These are phyloP conservation scores for Ustilago tritici DNA, from an alignment of 1,284 basidiomycete species.

Conservation along the genomic window DNA sequence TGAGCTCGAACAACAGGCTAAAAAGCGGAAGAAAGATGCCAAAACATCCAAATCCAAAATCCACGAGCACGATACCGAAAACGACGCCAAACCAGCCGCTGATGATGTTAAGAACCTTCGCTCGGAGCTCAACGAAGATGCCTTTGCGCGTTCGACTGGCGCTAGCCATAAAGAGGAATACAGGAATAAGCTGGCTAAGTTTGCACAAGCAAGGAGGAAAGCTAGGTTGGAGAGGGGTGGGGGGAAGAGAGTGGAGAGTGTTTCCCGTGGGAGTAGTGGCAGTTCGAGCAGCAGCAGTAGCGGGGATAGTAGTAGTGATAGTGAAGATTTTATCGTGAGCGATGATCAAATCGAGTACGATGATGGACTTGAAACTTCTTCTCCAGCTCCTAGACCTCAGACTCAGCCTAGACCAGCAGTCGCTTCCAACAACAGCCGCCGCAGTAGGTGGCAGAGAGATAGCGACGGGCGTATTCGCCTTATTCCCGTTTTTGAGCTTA, in stretches of 20 bases:
- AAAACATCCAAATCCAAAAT: conserved; percentile 3
- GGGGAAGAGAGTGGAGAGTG: background rate
- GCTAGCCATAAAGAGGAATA: conserved; percentile 39
- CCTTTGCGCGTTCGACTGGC: conserved; percentile 45
- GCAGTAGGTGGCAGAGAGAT: conserved; percentile 11
- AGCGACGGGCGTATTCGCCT: conserved; percentile 23
- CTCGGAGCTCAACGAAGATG: conserved; percentile 54
- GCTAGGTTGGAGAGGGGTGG: conserved; percentile 18
- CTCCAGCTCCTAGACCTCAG: background rate
- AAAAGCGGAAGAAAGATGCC: conserved; percentile 8
- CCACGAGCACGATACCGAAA: background rate
- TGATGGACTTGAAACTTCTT: conserved; percentile 16
- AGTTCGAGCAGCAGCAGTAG: conserved; percentile 9
- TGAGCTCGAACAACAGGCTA: conserved; percentile 11
- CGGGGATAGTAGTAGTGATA: conserved; percentile 14
- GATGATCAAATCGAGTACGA: conserved; percentile 48
- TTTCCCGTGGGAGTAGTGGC: conserved; percentile 10
- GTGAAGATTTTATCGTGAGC: conserved; percentile 35
- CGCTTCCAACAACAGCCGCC: background rate
- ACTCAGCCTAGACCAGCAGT: background rate
- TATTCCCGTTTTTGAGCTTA: conserved; percentile 15
- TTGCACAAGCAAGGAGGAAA: conserved; percentile 35
- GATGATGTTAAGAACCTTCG: conserved; percentile 46
- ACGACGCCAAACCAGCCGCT: background rate
- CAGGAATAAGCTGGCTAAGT: conserved; percentile 33